Conservation (phyloP, 1,284 basidiomycete genomes). For the Ganoderma boninense region DNA sequence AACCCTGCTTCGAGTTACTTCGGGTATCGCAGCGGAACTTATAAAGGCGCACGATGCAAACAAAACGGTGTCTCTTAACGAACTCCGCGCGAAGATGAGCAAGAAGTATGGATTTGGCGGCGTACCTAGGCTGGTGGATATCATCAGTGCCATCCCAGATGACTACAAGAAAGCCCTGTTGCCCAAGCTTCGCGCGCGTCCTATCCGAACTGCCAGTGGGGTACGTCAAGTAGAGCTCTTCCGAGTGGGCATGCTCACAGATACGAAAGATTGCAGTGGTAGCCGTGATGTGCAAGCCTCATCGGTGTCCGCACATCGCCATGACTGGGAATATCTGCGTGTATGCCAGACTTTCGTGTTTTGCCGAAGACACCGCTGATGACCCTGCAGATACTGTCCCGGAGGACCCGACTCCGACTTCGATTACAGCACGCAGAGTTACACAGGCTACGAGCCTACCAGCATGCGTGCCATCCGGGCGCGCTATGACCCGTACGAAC, state of each 20-base stretch:
- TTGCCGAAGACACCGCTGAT: constrained; percentile 7
- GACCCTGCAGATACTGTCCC: constrained; percentile 86
- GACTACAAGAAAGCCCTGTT: constrained; percentile 94
- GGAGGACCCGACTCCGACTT: constrained; percentile 99
- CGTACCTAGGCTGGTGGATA: constrained; percentile 94
- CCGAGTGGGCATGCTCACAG: constrained; percentile 21
- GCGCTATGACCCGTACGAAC: constrained; percentile 98
- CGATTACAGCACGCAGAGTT: constrained; percentile 99
- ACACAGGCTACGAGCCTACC: constrained; percentile 97
- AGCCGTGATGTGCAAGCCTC: constrained; percentile 99
- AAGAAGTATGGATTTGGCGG: constrained; percentile 90
- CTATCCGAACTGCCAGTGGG: constrained; percentile 97
- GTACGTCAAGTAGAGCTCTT: constrained; percentile 54
- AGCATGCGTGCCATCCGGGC: constrained; percentile 99
- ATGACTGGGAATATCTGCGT: constrained; percentile 99
- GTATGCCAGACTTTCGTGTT: constrained; percentile 51
- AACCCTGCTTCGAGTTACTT: constrained; percentile 89
- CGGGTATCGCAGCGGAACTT: constrained; percentile 94
- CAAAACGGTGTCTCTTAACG: constrained; percentile 85
- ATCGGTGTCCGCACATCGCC: constrained; percentile 99
- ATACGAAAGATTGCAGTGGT: constrained; percentile 89
- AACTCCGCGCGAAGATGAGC: constrained; percentile 87
- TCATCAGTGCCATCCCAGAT: constrained; percentile 98
- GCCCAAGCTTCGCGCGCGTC: constrained; percentile 92
- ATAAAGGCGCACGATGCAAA: constrained; percentile 89